Conservation (phyloP, 2,329 filamentous ascomycete species). For the Aureobasidium sp. region DNA sequence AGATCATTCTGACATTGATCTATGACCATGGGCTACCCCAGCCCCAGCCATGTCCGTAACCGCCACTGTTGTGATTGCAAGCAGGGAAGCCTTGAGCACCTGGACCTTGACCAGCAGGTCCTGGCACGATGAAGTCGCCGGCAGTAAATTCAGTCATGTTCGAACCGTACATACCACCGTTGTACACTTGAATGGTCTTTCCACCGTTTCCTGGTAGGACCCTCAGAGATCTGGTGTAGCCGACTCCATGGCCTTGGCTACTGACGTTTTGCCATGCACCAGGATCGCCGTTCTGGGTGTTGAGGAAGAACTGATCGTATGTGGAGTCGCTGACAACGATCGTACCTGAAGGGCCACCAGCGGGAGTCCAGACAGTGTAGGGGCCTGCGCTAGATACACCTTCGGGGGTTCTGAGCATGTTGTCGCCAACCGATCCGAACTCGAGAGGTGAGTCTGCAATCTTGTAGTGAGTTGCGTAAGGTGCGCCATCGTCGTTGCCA, state of each 20-base stretch:
- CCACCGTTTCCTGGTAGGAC: slow-evolving; percentile 33
- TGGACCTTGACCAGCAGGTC: slow-evolving; percentile 1
- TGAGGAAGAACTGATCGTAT: slow-evolving; percentile 40
- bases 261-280: slow-evolving; percentile 41
- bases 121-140: slow-evolving; percentile 8
- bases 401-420: slow-evolving; percentile 37
- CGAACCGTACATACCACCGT: slow-evolving; percentile 10
- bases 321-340: slow-evolving; percentile 42
- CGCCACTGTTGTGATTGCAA: slow-evolving; percentile 8
- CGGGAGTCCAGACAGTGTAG: slow-evolving; percentile 47
- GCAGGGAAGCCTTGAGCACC: slow-evolving; percentile 9
- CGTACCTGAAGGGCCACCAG: slow-evolving; percentile 43
- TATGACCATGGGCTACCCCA: slow-evolving; percentile 8
- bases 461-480: slow-evolving; percentile 50
- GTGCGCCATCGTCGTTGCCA: slow-evolving; percentile 33
- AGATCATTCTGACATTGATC: background rate
- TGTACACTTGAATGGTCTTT: slow-evolving; percentile 2
- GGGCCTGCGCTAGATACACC: slow-evolving; percentile 43
- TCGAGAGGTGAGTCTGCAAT: slow-evolving; percentile 37
- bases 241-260: slow-evolving; percentile 32
- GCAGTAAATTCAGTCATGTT: slow-evolving; percentile 5
- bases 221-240: slow-evolving; percentile 42
- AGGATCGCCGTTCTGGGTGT: slow-evolving; percentile 38
- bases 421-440: slow-evolving; percentile 38
- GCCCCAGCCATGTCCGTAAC: slow-evolving; percentile 8